Evolutionary conservation across 352 stramenopile species (phyloP), one percentile per base, ranked within the genome.

Genomic region (Phytophthora palmivora): DNA sequence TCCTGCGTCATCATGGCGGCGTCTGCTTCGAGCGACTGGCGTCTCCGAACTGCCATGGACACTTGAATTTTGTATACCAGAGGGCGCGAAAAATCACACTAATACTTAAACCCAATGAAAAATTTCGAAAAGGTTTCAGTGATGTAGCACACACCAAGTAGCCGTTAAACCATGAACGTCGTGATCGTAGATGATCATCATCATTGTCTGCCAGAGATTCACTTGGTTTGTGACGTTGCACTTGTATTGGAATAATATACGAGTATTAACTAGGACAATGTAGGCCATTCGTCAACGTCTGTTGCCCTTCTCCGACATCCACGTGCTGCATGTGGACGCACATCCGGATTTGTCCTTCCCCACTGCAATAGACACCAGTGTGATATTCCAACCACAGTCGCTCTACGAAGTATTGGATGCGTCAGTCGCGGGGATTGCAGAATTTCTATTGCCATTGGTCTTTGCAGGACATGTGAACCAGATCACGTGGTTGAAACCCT

Each of bases 261-360:
- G 26, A 8, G 4, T 9, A 32, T 32, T 32, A 36, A 54, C 26
- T 53, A 12, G 22, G 11, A 33, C 7, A 10, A 39, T 33, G 12
- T 24, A 95, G 77, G 84, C 88, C 28, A 92, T 97, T 30, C 82
- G 89, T 10, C 75, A 74, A 34, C 84, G 82, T 19, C 46, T 32
- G 2, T 65, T 97, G 49, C 84, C 89, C 1, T 94, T 95, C 63
- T 43, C 59, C 3, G 60, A 62, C 39, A 69, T 94, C 14, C 78
- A 88, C 16, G 70, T 96, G 44, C 52, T 97, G 19, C 89, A 97
- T 47, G 79, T 93, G 7, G 89, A 97, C 54, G 88, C 89, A 2
- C 89, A 97, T 44, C 87, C 89, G 1, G 89, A 97, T 50, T 70
- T 97, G 37, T 92, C 84, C 22, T 94, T 97, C 61, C 74, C 84